Percentiles rank a stretch among this genome's conserved stretches.
Conservation (phyloP, 2,329 filamentous ascomycete species). For the Fulvia fulva region DNA sequence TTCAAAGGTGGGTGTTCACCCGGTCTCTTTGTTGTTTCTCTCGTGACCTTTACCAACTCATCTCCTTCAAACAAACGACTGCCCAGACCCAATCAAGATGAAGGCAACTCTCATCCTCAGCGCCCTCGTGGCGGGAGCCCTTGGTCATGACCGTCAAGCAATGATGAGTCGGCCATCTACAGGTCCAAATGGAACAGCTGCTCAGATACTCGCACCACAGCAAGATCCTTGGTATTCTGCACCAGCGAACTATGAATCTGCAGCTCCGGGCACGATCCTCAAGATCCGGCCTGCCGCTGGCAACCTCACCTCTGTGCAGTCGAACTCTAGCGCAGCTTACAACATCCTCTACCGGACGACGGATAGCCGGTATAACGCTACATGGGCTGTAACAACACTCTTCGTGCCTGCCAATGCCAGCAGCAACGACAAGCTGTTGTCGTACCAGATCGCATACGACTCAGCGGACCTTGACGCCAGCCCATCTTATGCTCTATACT, state of each 20-base stretch:
- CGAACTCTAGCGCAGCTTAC: slow-evolving; percentile 28
- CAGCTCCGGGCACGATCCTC: slow-evolving; percentile 35
- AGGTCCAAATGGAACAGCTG: slow-evolving; percentile 3
- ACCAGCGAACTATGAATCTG: slow-evolving; percentile 26
- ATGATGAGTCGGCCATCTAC: neutral
- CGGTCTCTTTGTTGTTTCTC: neutral
- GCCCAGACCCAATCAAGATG: neutral
- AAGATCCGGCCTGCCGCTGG: slow-evolving; percentile 30
- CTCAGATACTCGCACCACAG: slow-evolving; percentile 30
- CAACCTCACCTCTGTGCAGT: slow-evolving; percentile 26
- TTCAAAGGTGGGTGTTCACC: neutral
- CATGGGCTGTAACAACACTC: slow-evolving; percentile 30
- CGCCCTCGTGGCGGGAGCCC: neutral
- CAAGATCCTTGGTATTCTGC: slow-evolving; percentile 38
- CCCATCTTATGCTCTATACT: slow-evolving; percentile 39
- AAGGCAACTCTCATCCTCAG: neutral
- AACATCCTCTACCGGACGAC: slow-evolving; percentile 30
- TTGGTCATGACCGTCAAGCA: neutral
- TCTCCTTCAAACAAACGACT: neutral
- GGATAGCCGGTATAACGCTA: slow-evolving; percentile 22
- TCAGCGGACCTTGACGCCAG: slow-evolving; percentile 38
- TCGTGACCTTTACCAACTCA: neutral
- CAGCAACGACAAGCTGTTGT: slow-evolving; percentile 22
- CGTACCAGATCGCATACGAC: slow-evolving; percentile 34
- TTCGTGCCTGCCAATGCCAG: slow-evolving; percentile 20